Evolutionary conservation across 2,329 filamentous ascomycete genomes (phyloP).

Genomic region (Epichloe sp.): DNA sequence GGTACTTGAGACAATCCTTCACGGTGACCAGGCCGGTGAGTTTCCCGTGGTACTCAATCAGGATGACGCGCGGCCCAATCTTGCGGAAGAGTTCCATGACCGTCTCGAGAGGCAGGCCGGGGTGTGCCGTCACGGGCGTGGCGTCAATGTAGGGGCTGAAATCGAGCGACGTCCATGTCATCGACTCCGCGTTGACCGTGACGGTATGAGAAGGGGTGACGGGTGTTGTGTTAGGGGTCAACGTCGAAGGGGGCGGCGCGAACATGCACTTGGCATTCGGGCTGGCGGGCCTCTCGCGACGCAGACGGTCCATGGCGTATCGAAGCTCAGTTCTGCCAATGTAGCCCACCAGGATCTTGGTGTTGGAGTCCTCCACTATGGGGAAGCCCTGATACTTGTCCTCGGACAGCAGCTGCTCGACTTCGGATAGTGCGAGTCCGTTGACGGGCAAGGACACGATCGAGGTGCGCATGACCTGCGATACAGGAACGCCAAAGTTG

Average conservation of each 20-base stretch:
- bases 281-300: constrained; percentile 53
- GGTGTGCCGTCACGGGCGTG: constrained; percentile 83
- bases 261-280: constrained; percentile 65
- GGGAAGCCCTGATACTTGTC: constrained; percentile 89
- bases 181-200: constrained; percentile 44
- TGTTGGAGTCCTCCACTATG: constrained; percentile 61
- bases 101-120: constrained; percentile 81
- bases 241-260: constrained; percentile 27
- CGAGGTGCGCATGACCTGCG: constrained; percentile 72
- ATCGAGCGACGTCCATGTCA: constrained; percentile 50
- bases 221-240: constrained; percentile 22
- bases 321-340: constrained; percentile 84
- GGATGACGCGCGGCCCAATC: constrained; percentile 84
- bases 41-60: constrained; percentile 79
- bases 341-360: constrained; percentile 71
- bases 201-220: constrained; percentile 29
- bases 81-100: constrained; percentile 99
- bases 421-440: constrained; percentile 60
- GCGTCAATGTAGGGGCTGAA: constrained; percentile 80
- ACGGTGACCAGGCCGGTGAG: constrained; percentile 82
- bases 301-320: constrained; percentile 76
- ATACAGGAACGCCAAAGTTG: constrained; percentile 89
- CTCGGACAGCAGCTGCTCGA: constrained; percentile 63
- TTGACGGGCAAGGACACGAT: constrained; percentile 60
- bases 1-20: constrained; percentile 93